Conservation (phyloP, 2,329 filamentous ascomycete species). For the Microdochium trichocladiopsis region DNA sequence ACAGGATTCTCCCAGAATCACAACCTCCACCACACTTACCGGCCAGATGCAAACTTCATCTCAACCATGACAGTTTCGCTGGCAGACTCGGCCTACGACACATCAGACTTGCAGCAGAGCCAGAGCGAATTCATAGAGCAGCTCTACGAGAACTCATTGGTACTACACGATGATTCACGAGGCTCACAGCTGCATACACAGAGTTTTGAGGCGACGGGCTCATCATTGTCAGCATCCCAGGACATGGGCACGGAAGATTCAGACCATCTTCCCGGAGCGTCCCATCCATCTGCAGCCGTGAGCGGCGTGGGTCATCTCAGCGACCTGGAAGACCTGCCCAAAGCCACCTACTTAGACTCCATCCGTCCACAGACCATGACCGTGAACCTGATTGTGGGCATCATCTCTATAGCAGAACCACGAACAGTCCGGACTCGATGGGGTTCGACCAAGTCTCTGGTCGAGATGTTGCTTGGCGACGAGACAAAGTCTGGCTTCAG, state of each 20-base stretch:
- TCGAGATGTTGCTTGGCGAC: constrained; percentile 78
- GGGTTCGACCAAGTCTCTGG: constrained; percentile 54
- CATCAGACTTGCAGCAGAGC: not conserved
- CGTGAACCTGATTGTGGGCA: constrained; percentile 71
- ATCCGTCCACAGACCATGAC: constrained; percentile 77
- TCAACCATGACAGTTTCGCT: constrained; percentile 26
- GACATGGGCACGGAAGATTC: constrained; percentile 20
- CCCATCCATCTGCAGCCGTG: constrained; percentile 10
- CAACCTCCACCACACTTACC: constrained; percentile 19
- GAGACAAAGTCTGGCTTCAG: constrained; percentile 76
- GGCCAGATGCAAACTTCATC: constrained; percentile 38
- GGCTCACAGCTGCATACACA: constrained; percentile 49
- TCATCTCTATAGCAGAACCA: constrained; percentile 64
- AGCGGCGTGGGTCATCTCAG: constrained; percentile 38
- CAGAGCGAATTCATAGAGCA: constrained; percentile 34
- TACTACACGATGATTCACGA: constrained; percentile 57
- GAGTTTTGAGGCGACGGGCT: constrained; percentile 17
- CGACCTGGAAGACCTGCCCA: constrained; percentile 64
- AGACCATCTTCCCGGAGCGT: constrained; percentile 9
- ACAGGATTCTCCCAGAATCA: constrained; percentile 48
- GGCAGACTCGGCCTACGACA: not conserved
- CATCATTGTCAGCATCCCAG: constrained; percentile 29
- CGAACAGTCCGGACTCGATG: constrained; percentile 62
- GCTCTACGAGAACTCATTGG: constrained; percentile 75
- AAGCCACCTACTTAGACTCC: constrained; percentile 53